These are phyloP conservation scores for Venturia aucupariae DNA, from an alignment of 2,329 filamentous ascomycete species.

Conservation along the genomic window DNA sequence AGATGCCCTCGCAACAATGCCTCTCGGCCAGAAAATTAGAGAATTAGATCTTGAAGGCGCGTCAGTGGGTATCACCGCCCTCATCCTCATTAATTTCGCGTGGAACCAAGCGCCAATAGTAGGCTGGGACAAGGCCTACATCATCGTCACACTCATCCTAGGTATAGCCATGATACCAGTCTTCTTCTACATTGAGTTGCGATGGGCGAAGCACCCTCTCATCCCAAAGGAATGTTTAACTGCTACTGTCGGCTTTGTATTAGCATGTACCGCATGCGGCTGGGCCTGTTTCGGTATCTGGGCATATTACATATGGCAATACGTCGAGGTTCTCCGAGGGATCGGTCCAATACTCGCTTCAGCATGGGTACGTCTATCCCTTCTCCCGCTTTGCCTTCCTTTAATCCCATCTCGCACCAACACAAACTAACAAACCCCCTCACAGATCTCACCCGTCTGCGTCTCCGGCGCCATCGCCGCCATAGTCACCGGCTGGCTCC, in stretches of 20 bases:
- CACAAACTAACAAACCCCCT: neutral
- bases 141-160: conserved; percentile 49
- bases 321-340: conserved; percentile 22
- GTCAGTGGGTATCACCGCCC: conserved; percentile 41
- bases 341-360: conserved; percentile 22
- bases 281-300: conserved; percentile 27
- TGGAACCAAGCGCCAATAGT: conserved; percentile 56
- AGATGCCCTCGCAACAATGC: conserved; percentile 16
- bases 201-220: conserved; percentile 41
- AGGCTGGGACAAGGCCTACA: conserved; percentile 49
- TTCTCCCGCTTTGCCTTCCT: neutral
- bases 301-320: conserved; percentile 27
- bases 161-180: conserved; percentile 44
- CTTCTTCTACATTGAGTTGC: conserved; percentile 47
- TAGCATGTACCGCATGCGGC: conserved; percentile 42
- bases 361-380: conserved; percentile 18
- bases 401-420: neutral
- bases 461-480: conserved; percentile 26
- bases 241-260: conserved; percentile 44
- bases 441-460: conserved; percentile 19
- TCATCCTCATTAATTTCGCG: conserved; percentile 57
- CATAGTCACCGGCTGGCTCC: conserved; percentile 24
- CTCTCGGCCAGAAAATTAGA: conserved; percentile 20
- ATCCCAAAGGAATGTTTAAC: conserved; percentile 46
- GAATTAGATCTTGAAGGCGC: conserved; percentile 38